phyloP scores from a whole-genome alignment of 257 asterid species.

The Capsicum rhomboideum region DNA sequence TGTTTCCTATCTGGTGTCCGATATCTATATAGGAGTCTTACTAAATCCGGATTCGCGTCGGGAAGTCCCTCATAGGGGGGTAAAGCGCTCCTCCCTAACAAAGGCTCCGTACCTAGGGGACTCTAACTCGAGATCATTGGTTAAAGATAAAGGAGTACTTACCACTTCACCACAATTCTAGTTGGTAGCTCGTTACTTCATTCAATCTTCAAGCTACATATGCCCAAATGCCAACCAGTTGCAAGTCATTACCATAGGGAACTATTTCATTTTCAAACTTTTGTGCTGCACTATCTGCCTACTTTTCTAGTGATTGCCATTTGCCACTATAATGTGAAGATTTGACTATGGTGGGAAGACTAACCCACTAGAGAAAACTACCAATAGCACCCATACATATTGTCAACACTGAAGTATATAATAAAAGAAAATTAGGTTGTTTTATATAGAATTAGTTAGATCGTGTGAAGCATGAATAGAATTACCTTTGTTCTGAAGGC shows the following conservation, averaged over 20 bases:
- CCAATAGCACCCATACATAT: background rate
- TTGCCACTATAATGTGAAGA: background rate
- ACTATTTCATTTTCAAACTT: background rate
- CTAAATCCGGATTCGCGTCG: too few species aligned
- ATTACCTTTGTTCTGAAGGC: too few species aligned
- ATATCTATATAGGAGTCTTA: too few species aligned
- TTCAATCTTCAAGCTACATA: background rate
- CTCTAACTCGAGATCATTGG: fast-evolving
- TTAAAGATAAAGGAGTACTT: background rate
- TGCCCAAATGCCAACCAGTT: background rate
- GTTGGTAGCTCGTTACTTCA: background rate
- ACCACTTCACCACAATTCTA: too few species aligned
- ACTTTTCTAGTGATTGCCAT: background rate
- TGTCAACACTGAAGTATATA: background rate
- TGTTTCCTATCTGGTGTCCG: too few species aligned
- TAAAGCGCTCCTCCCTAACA: too few species aligned
- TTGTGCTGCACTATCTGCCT: background rate
- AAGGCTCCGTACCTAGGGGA: too few species aligned
- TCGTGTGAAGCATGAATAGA: too few species aligned
- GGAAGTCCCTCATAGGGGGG: too few species aligned
- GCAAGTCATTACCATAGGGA: background rate
- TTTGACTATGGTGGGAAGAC: background rate
- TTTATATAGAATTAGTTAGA: too few species aligned
- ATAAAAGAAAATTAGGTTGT: too few species aligned
- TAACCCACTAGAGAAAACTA: background rate